These are phyloP conservation scores for Penicillium waksmanii DNA, from an alignment of 495 filamentous ascomycete species.

Conservation along the genomic window DNA sequence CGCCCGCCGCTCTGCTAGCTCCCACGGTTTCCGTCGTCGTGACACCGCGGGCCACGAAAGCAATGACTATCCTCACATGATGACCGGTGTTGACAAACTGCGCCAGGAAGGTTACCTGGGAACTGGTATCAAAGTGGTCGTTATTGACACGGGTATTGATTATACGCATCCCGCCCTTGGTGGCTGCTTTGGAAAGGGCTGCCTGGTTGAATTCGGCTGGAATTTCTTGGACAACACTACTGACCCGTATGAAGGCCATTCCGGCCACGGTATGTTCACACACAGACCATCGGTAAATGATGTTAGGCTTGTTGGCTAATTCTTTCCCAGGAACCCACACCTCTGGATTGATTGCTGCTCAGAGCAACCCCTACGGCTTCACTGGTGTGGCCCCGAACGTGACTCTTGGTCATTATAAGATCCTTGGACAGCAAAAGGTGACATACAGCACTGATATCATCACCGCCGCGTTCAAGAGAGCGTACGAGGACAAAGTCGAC, in stretches of 20 bases:
- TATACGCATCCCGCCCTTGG: conserved; percentile 62
- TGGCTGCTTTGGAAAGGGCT: conserved; percentile 58
- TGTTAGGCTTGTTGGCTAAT: neutral
- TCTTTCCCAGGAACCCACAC: conserved; percentile 47
- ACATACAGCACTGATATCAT: neutral
- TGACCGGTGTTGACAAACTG: conserved; percentile 31
- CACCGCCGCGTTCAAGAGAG: conserved; percentile 53
- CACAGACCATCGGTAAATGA: neutral
- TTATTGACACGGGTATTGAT: conserved; percentile 54
- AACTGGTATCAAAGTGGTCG: conserved; percentile 18
- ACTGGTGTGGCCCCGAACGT: conserved; percentile 59
- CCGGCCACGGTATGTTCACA: conserved; percentile 11
- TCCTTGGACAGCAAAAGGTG: conserved; percentile 19
- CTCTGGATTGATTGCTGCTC: conserved; percentile 50
- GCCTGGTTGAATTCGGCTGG: conserved; percentile 52
- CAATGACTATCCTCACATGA: conserved; percentile 21
- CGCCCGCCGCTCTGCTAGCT: neutral
- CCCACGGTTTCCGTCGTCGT: conserved; percentile 11
- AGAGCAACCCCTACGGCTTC: conserved; percentile 51
- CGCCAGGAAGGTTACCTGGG: conserved; percentile 21
- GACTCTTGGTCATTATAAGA: conserved; percentile 57
- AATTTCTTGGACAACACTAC: conserved; percentile 27
- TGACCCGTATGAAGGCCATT: conserved; percentile 11
- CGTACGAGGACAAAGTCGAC: conserved; percentile 60
- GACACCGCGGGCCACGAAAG: conserved; percentile 4